phyloP scores from a whole-genome alignment of 2,329 filamentous ascomycete genomes.

The Scolecobasidium constrictum region DNA sequence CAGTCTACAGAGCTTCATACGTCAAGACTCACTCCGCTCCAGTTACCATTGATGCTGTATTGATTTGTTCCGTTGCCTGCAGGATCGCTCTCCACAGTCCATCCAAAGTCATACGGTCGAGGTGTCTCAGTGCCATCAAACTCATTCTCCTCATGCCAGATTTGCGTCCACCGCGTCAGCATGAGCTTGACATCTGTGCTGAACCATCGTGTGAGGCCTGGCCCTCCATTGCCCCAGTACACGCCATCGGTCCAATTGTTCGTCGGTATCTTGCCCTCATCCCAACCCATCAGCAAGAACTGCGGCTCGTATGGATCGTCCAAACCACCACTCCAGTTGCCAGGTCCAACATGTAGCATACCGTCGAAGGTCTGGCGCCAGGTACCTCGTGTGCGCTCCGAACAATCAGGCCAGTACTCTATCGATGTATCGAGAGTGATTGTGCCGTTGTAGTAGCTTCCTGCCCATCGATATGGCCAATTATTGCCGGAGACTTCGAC shows the following conservation, averaged over 20 bases:
- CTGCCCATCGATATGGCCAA: neutral
- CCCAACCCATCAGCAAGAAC: neutral
- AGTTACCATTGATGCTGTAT: neutral
- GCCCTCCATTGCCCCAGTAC: neutral
- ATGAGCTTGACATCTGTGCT: conserved; percentile 1
- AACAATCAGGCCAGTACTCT: neutral
- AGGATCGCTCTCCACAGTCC: neutral
- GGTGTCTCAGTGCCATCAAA: neutral
- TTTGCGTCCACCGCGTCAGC: neutral
- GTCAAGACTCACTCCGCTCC: neutral
- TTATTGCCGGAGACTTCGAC: neutral
- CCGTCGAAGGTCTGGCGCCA: neutral
- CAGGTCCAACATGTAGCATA: neutral
- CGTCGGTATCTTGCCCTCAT: neutral
- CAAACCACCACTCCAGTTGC: neutral
- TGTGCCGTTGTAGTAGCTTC: neutral
- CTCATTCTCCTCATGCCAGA: neutral
- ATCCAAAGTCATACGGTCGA: neutral
- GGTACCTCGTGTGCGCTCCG: neutral
- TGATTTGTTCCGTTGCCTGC: neutral
- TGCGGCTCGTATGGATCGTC: neutral
- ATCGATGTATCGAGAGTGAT: neutral
- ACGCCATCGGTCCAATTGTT: neutral
- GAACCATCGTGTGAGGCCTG: neutral
- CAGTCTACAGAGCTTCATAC: too few relatives aligned